phyloP scores from a whole-genome alignment of 164 flowering plant genomes.

The Magnolia officinalis region DNA sequence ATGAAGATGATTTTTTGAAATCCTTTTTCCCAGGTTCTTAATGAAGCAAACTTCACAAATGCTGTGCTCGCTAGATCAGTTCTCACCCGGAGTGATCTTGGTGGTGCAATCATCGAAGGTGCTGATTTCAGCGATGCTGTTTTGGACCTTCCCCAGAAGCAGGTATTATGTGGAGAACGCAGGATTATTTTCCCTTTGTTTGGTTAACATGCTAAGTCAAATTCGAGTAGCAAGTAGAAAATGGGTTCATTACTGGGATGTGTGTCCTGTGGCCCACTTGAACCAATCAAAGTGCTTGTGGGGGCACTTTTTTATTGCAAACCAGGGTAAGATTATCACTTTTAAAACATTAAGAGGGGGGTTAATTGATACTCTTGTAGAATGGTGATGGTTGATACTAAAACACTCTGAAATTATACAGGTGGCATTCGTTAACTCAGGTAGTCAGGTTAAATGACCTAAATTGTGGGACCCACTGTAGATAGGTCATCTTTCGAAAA shows the following conservation, averaged over 20 bases:
- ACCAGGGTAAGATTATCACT: background rate
- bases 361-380: no score
- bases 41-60: slow-evolving; percentile 89
- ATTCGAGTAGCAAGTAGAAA: no score
- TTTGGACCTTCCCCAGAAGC: slow-evolving; percentile 85
- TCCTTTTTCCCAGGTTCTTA: slow-evolving; percentile 59
- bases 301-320: background rate
- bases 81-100: slow-evolving; percentile 93
- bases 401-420: no score
- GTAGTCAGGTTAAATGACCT: no score
- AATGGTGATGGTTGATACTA: no score
- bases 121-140: slow-evolving; percentile 99
- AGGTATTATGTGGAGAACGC: slow-evolving; percentile 33
- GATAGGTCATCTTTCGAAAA: no score
- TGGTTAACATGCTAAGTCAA: no score
- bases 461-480: no score
- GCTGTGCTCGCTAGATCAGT: slow-evolving; percentile 88
- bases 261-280: background rate
- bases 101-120: slow-evolving; percentile 80
- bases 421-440: no score
- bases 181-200: no score
- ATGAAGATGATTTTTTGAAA: background rate
- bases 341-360: no score
- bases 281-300: background rate
- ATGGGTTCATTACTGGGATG: no score